These are phyloP conservation scores for Candida sithepensis DNA, from an alignment of 805 yeast species.

Conservation along the genomic window DNA sequence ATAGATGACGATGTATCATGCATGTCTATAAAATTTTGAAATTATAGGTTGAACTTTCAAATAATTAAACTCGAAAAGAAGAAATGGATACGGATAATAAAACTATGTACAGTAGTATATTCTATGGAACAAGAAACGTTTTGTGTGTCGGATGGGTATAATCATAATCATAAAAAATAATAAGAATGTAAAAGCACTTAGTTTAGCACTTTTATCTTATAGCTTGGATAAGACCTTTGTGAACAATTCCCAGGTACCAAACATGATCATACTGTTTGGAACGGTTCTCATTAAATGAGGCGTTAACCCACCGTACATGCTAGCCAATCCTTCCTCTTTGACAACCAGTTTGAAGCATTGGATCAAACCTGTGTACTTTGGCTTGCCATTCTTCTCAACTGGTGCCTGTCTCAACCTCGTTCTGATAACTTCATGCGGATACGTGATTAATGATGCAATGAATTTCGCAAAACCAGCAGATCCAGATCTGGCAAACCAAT, in stretches of 20 bases:
- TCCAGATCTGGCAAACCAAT: constrained; percentile 95
- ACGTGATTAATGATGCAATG: constrained; percentile 85
- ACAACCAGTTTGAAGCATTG: constrained; percentile 84
- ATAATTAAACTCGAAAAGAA: background rate
- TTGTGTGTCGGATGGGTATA: background rate
- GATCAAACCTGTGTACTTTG: constrained; percentile 84
- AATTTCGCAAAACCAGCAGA: constrained; percentile 97
- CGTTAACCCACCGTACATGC: constrained; percentile 96
- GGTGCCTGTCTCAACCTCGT: constrained; percentile 97
- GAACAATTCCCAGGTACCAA: constrained; percentile 96
- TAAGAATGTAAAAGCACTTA: too few relatives aligned
- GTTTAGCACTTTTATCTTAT: constrained; percentile 4
- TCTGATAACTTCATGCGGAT: constrained; percentile 96
- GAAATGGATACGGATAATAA: background rate
- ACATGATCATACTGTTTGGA: constrained; percentile 97
- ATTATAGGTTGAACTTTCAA: background rate
- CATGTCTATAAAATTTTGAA: background rate
- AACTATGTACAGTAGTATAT: background rate
- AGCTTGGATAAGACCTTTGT: constrained; percentile 48
- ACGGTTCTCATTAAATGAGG: constrained; percentile 96
- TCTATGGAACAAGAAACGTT: background rate
- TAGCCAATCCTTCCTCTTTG: constrained; percentile 86
- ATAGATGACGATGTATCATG: background rate
- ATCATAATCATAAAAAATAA: background rate
- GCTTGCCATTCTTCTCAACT: constrained; percentile 60